A percentile compares a stretch with the other conserved stretches of the same genome.
Conservation (phyloP, 768 basidiomycete genomes). For the Tricholoma matsutake region DNA sequence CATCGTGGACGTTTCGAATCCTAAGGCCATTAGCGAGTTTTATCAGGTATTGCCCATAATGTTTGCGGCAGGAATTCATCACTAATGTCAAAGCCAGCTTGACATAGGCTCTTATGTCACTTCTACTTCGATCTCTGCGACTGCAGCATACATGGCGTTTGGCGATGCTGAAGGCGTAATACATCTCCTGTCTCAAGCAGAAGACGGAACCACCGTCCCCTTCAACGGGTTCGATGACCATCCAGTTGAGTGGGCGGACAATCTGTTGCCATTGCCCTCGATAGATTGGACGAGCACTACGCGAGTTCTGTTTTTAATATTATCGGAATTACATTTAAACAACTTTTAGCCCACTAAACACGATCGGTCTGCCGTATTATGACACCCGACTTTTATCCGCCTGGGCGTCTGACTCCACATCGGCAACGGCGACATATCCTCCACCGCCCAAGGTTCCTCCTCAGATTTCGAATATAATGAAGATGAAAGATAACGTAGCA, state of each 20-base stretch:
- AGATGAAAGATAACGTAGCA: conserved; percentile 83
- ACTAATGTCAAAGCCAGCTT: conserved; percentile 40
- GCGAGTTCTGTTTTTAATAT: conserved; percentile 35
- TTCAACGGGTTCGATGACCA: conserved; percentile 92
- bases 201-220: conserved; percentile 58
- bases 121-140: conserved; percentile 77
- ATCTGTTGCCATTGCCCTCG: conserved; percentile 60
- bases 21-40: conserved; percentile 65
- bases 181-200: conserved; percentile 74
- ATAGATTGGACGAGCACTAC: conserved; percentile 83
- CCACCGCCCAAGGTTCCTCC: conserved; percentile 77
- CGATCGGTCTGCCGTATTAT: conserved; percentile 88
- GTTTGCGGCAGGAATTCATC: background rate
- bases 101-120: conserved; percentile 75
- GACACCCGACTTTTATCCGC: conserved; percentile 70
- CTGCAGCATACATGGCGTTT: conserved; percentile 89
- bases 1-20: conserved; percentile 76
- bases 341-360: conserved; percentile 71
- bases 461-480: conserved; percentile 74
- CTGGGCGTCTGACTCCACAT: conserved; percentile 47
- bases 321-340: background rate
- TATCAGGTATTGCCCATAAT: conserved; percentile 57
- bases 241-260: conserved; percentile 81
- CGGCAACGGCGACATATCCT: conserved; percentile 49
- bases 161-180: conserved; percentile 85